Base-by-base conservation (phyloP, 805 yeast genomes). In the Cyberlindnera xishuangbannaensis region DNA sequence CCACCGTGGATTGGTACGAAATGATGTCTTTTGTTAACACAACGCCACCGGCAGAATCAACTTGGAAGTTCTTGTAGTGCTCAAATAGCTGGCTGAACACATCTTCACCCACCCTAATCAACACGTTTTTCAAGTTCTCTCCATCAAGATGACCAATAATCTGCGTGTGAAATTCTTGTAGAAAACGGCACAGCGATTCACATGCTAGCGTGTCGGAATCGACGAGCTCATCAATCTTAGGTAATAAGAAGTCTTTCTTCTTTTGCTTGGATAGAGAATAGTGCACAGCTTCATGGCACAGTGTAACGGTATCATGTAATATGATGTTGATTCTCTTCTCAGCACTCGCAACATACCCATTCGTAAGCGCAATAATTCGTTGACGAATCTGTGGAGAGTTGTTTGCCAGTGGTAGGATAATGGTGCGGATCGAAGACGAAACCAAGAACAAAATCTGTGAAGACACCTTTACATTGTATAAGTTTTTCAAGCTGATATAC, bases 21-120 rank as follows among this genome's bases (percentile, higher is more conserved):
- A 83, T 81, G 7, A 83, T 76, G 58, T 88, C 97, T 48, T 80
- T 83, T 1, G 95, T 83, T 11, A 85, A 71, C 11, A 82, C 74
- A 40, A 80, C 67, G 19, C 95, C 95, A 33, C 97, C 97, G 6
- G 78, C 73, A 2, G 86, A 76, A 46, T 76, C 83, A 43, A 88
- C 84, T 25, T 73, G 76, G 53, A 75, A 83, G 48, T 78, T 82
- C 40, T 78, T 77, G 55, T 80, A 79, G 53, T 88, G 96, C 18
- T 67, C 72, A 45, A 85, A 62, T 29, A 90, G 59, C 27, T 73
- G 64, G 18, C 67, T 66, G 45, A 81, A 68, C 25, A 82, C 63
- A 16, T 67, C 67, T 34, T 65, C 55, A 2, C 94, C 92, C 8
- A 83, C 60, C 32, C 70, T 74, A 8, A 59, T 57, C 28, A 83